Evolutionary conservation across 768 basidiomycete species (phyloP).

Genomic region (Russula olivacea): DNA sequence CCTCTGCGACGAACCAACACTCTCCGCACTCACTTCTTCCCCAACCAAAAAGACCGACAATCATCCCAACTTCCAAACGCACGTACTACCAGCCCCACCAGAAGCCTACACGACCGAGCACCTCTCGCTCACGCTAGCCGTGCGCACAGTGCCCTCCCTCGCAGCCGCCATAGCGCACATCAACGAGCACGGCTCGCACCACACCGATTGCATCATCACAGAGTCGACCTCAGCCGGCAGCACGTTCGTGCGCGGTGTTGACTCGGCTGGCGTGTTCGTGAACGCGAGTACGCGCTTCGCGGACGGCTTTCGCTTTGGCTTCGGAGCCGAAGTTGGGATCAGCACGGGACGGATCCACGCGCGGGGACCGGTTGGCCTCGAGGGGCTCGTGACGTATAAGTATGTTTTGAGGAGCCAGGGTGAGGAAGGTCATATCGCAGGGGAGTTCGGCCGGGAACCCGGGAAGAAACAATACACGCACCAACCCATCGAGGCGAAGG

Average conservation of each 20-base stretch:
- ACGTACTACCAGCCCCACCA: constrained; percentile 49
- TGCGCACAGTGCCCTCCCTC: constrained; percentile 68
- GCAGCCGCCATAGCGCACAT: constrained; percentile 77
- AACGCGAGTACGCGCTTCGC: constrained; percentile 96
- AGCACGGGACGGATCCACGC: constrained; percentile 96
- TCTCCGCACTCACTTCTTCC: constrained; percentile 47
- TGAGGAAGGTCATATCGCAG: constrained; percentile 72
- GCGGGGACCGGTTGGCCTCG: constrained; percentile 90
- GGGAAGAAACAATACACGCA: constrained; percentile 75
- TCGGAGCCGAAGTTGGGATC: constrained; percentile 97
- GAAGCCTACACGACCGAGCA: constrained; percentile 82
- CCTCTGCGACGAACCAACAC: constrained; percentile 66
- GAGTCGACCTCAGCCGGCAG: constrained; percentile 61
- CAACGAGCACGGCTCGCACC: constrained; percentile 89
- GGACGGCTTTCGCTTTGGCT: constrained; percentile 94
- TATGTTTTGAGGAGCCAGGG: constrained; percentile 81
- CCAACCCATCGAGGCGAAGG: constrained; percentile 38
- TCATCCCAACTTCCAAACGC: constrained; percentile 37
- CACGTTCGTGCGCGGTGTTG: constrained; percentile 80
- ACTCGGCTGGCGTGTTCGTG: constrained; percentile 87
- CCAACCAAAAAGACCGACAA: constrained; percentile 20
- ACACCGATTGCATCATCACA: constrained; percentile 91
- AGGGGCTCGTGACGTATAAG: constrained; percentile 93
- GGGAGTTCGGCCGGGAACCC: constrained; percentile 71
- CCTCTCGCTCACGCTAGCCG: constrained; percentile 77